Conservation (phyloP, 2,329 filamentous ascomycete genomes). For the Fusarium foetens region DNA sequence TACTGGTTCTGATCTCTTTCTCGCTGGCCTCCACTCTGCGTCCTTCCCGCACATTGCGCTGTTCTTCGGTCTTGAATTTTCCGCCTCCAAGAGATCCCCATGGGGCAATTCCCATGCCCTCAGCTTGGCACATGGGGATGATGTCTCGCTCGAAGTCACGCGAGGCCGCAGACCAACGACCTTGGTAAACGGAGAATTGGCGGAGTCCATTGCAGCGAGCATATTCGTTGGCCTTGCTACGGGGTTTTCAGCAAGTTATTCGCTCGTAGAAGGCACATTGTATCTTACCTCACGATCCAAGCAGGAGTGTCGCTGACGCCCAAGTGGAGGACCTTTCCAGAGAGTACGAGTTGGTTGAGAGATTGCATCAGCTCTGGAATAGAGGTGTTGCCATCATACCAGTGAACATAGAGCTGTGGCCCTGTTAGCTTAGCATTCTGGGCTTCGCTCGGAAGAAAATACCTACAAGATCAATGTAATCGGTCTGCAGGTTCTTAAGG, state of each 20-base stretch:
- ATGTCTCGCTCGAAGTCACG: slow-evolving; percentile 57
- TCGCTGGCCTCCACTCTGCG: slow-evolving; percentile 56
- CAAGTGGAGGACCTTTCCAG: slow-evolving; percentile 72
- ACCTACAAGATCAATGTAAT: slow-evolving; percentile 73
- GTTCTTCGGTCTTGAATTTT: slow-evolving; percentile 55
- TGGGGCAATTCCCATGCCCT: slow-evolving; percentile 64
- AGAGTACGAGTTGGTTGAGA: slow-evolving; percentile 67
- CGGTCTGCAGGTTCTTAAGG: slow-evolving; percentile 70
- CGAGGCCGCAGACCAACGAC: slow-evolving; percentile 53
- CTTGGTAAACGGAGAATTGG: slow-evolving; percentile 68
- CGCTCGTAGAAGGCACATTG: neutral
- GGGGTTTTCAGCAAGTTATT: slow-evolving; percentile 12
- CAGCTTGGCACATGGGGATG: slow-evolving; percentile 55
- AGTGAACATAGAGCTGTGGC: slow-evolving; percentile 66
- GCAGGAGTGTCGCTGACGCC: slow-evolving; percentile 76
- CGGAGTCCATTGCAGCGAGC: slow-evolving; percentile 76
- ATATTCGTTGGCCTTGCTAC: slow-evolving; percentile 71
- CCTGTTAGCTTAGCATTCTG: neutral
- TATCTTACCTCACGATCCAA: slow-evolving; percentile 66
- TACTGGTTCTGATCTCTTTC: slow-evolving; percentile 62
- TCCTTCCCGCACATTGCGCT: slow-evolving; percentile 50
- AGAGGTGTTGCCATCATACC: slow-evolving; percentile 75
- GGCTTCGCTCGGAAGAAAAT: neutral
- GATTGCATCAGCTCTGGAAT: slow-evolving; percentile 76
- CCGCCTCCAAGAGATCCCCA: slow-evolving; percentile 68